Conservation (phyloP, 306 rosid genomes). For the Malus orientalis region DNA sequence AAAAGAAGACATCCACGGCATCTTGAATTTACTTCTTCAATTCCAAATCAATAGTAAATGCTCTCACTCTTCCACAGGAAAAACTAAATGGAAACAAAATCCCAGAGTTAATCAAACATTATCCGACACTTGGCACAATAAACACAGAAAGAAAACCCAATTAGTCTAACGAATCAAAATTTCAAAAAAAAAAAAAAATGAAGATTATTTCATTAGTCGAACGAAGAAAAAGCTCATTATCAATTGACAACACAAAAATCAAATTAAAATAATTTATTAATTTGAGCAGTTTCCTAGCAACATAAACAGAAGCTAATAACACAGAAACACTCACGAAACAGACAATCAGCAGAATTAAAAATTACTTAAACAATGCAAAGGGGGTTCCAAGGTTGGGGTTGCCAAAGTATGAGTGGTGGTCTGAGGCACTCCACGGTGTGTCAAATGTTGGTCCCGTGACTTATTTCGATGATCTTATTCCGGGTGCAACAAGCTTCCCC, state of each 20-base stretch:
- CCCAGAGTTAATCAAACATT: too few species aligned
- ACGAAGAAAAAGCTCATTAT: neutral
- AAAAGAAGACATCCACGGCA: too few species aligned
- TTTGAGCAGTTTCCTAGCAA: neutral
- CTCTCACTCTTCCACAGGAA: too few species aligned
- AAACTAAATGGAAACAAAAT: too few species aligned
- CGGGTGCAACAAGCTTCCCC: constrained; percentile 14
- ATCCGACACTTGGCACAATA: too few species aligned
- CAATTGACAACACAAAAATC: neutral
- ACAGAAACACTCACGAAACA: neutral
- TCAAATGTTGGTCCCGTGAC: constrained; percentile 12
- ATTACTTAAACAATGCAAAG: neutral
- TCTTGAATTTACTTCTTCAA: too few species aligned
- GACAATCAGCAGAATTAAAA: neutral
- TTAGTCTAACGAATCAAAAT: too few species aligned
- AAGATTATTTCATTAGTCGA: neutral
- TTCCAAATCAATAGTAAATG: too few species aligned
- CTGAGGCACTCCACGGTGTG: constrained; percentile 18
- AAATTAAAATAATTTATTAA: neutral
- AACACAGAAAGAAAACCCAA: too few species aligned
- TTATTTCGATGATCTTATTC: constrained; percentile 2
- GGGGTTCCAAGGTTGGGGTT: constrained; percentile 5
- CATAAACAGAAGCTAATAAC: neutral
- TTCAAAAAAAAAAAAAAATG: too few species aligned
- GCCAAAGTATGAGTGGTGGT: constrained; percentile 15